Conservation (phyloP, 768 basidiomycete species). For the Pholiota conissans region DNA sequence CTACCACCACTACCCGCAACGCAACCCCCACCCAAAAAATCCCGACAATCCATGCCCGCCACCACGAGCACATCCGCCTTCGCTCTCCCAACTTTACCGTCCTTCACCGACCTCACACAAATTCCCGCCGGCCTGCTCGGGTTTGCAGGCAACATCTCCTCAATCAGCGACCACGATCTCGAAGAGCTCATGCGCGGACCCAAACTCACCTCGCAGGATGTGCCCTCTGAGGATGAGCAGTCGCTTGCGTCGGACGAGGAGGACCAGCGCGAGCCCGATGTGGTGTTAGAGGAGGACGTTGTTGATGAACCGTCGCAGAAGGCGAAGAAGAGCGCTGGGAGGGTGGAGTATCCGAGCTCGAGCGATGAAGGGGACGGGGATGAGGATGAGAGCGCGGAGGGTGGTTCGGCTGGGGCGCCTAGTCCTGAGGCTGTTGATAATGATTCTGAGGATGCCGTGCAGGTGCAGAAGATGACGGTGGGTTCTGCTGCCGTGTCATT, state of each 20-base stretch:
- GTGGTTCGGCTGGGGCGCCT: neutral
- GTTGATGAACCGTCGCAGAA: conserved; percentile 7
- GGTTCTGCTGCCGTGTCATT: too few relatives aligned
- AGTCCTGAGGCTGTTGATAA: neutral
- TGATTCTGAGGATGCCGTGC: neutral
- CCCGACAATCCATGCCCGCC: neutral
- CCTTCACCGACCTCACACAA: neutral
- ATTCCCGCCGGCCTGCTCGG: conserved; percentile 1
- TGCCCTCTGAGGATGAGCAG: conserved; percentile 39
- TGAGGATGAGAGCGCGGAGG: conserved; percentile 18
- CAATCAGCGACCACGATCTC: conserved; percentile 31
- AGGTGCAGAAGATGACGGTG: neutral
- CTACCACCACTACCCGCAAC: neutral
- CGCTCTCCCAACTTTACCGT: neutral
- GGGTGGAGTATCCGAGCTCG: conserved; percentile 21
- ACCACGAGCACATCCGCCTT: neutral
- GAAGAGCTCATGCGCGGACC: conserved; percentile 41
- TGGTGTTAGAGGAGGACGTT: conserved; percentile 34
- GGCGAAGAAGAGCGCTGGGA: conserved; percentile 7
- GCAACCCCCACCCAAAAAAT: neutral
- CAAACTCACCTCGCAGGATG: conserved; percentile 28
- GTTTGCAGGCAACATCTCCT: conserved; percentile 16
- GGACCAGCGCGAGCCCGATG: conserved; percentile 33
- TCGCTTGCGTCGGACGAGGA: conserved; percentile 36
- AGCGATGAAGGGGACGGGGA: conserved; percentile 38